Conservation (phyloP, 2,329 filamentous ascomycete genomes). For the Botrytis porri region DNA sequence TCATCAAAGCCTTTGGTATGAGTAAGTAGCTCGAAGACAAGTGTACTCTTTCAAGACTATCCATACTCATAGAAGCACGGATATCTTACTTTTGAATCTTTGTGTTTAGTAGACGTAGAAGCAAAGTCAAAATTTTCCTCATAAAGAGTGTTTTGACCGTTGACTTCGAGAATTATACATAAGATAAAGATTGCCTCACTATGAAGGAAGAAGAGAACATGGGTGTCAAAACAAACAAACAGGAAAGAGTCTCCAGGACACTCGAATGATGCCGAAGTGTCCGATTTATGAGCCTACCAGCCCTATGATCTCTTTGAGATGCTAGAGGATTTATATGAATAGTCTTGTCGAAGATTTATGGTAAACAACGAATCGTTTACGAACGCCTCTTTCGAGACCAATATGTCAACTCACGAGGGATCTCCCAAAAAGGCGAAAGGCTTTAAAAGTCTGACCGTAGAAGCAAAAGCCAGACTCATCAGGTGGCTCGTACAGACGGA, state of each 20-base stretch:
- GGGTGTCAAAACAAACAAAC: not conserved
- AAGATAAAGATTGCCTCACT: not conserved
- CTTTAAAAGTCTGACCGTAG: not conserved
- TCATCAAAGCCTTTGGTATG: not conserved
- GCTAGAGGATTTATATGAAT: not conserved
- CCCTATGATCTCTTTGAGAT: not conserved
- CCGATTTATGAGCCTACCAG: too few species aligned
- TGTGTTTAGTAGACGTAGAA: not conserved
- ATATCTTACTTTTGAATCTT: not conserved
- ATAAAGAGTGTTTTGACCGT: not conserved
- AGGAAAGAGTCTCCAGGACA: not conserved
- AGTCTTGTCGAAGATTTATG: too few species aligned
- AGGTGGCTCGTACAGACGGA: not conserved
- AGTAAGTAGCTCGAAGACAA: not conserved
- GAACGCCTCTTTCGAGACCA: not conserved
- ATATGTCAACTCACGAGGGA: not conserved
- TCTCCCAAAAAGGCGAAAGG: not conserved
- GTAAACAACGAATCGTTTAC: not conserved
- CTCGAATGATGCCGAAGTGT: not conserved
- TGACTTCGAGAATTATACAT: not conserved
- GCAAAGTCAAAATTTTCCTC: too few species aligned
- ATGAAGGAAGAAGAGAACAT: not conserved
- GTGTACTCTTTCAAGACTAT: not conserved
- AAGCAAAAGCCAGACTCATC: not conserved
- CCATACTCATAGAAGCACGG: not conserved